Evolutionary conservation across 23 red algal species (phyloP).

Genomic region (Agarophyton chilense): DNA sequence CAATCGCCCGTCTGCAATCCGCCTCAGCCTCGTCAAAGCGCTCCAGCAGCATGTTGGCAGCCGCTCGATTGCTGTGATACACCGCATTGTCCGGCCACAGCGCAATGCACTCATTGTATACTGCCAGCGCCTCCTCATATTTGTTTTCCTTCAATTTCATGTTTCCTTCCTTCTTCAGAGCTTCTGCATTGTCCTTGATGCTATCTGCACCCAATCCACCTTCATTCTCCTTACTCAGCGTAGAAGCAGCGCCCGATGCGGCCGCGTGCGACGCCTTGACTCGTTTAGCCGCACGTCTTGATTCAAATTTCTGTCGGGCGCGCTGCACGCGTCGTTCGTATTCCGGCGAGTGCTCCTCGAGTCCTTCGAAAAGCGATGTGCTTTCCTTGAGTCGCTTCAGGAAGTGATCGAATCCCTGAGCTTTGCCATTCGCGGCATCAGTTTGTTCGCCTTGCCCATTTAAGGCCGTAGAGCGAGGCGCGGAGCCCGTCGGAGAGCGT

Average conservation of each 20-base stretch:
- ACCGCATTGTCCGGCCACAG: slow-evolving; percentile 68
- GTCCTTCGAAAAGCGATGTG: slow-evolving; percentile 76
- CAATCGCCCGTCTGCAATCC: slow-evolving; percentile 69
- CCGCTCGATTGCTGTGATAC: slow-evolving; percentile 86
- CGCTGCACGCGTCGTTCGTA: slow-evolving; percentile 70
- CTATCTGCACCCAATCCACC: too few relatives aligned
- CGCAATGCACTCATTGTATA: slow-evolving; percentile 64
- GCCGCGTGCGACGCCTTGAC: background rate
- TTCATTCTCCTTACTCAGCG: too few relatives aligned
- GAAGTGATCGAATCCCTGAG: slow-evolving; percentile 66
- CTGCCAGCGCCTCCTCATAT: slow-evolving; percentile 37
- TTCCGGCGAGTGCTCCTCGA: slow-evolving; percentile 66
- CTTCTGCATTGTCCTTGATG: slow-evolving; percentile 47
- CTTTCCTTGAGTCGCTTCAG: slow-evolving; percentile 52
- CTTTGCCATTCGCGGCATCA: background rate
- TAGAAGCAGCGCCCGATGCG: too few relatives aligned
- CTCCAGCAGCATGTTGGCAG: slow-evolving; percentile 68
- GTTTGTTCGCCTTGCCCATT: too few relatives aligned
- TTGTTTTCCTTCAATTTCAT: slow-evolving; percentile 50
- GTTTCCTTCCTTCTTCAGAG: slow-evolving; percentile 75
- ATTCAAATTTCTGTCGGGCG: slow-evolving; percentile 73
- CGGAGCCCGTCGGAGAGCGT: background rate
- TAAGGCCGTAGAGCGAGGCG: too few relatives aligned
- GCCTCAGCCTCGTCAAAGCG: slow-evolving; percentile 57
- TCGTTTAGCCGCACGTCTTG: slow-evolving; percentile 40